phyloP scores from a whole-genome alignment of 768 basidiomycete genomes.

The Pleurotus tuoliensis region DNA sequence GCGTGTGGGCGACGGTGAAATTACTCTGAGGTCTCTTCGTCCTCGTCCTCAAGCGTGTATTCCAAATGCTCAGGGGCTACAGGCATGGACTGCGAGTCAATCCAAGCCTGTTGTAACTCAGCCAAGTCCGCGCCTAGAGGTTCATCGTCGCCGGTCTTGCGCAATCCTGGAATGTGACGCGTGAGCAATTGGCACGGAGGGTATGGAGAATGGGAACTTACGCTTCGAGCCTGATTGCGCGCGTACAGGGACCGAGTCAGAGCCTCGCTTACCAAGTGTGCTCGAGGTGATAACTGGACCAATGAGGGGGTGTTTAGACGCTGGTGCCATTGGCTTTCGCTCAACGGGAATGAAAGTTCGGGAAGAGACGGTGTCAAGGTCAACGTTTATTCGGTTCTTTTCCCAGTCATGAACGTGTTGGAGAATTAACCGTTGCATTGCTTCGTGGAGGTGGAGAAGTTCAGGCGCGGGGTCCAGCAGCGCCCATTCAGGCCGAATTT shows the following conservation, averaged over 20 bases:
- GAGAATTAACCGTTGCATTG: conserved; percentile 4
- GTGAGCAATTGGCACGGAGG: too few species aligned
- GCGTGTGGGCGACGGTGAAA: too few species aligned
- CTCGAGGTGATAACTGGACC: not conserved
- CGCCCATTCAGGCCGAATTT: conserved; percentile 1
- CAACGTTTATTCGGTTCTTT: not conserved
- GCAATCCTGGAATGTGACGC: too few species aligned
- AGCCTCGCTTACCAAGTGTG: not conserved
- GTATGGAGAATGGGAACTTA: not conserved
- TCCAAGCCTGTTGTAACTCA: too few species aligned
- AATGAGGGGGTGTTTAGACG: not conserved
- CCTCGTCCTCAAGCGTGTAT: too few species aligned
- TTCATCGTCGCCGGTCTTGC: too few species aligned
- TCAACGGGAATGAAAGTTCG: not conserved
- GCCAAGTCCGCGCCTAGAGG: too few species aligned
- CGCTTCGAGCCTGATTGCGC: not conserved
- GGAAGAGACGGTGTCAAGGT: not conserved
- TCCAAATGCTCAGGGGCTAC: too few species aligned
- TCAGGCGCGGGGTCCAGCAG: not conserved
- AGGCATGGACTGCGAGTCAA: too few species aligned
- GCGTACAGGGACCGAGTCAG: not conserved
- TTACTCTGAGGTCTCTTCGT: too few species aligned
- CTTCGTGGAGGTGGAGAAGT: conserved; percentile 4
- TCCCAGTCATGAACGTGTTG: not conserved
- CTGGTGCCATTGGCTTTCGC: not conserved